phyloP scores from a whole-genome alignment of 179 eudicot species.

The Heliamphora pulchella region DNA sequence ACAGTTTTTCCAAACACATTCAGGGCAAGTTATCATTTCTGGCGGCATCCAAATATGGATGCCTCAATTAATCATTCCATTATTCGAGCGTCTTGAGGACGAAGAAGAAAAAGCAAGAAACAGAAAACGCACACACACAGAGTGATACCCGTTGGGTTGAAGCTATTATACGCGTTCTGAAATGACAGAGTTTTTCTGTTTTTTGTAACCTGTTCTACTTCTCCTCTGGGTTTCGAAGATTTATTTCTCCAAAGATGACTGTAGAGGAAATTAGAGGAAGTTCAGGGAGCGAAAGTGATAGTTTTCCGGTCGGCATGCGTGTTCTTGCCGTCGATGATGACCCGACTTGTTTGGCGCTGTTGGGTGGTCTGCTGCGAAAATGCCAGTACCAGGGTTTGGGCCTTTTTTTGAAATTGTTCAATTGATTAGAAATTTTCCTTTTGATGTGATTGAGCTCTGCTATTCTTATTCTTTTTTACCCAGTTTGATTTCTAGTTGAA shows the following conservation, averaged over 20 bases:
- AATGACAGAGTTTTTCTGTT: not conserved
- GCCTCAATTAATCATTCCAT: too few species aligned
- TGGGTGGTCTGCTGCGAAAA: constrained; percentile 58
- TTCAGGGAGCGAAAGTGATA: constrained; percentile 27
- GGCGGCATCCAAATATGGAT: too few species aligned
- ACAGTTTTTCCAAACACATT: too few species aligned
- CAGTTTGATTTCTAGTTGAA: not conserved
- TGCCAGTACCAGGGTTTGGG: constrained; percentile 79
- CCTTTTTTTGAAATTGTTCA: not conserved
- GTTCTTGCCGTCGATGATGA: constrained; percentile 97
- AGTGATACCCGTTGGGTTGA: too few species aligned
- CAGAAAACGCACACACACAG: too few species aligned
- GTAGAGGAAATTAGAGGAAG: constrained; percentile 31
- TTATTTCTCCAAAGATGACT: constrained; percentile 28
- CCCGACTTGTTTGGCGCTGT: constrained; percentile 61
- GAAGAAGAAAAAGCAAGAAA: too few species aligned
- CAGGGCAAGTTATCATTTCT: too few species aligned
- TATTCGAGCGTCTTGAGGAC: too few species aligned
- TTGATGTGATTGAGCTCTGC: not conserved
- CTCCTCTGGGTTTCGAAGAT: constrained; percentile 7
- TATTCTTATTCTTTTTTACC: not conserved
- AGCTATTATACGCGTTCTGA: too few species aligned
- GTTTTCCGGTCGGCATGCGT: constrained; percentile 83
- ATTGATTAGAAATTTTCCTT: not conserved
- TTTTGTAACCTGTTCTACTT: not conserved